phyloP scores from a whole-genome alignment of 768 basidiomycete species.

The Sutorius australiensis region DNA sequence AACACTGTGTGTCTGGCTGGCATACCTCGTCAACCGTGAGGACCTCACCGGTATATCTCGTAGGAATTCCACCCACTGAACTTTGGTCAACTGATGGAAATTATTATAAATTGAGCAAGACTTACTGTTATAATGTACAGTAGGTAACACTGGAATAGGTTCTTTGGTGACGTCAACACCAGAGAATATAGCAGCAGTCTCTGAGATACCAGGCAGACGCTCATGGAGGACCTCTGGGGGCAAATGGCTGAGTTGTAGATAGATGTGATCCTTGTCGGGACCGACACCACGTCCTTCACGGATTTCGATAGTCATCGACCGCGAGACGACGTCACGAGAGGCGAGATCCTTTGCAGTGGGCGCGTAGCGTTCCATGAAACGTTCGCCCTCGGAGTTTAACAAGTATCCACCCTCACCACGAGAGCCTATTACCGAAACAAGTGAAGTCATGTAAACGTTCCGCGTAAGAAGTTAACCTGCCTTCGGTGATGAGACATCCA shows the following conservation, averaged over 20 bases:
- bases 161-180: conserved; percentile 99
- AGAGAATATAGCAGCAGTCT: conserved; percentile 97
- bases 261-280: conserved; percentile 96
- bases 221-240: conserved; percentile 95
- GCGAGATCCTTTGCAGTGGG: conserved; percentile 99
- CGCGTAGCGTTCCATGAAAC: conserved; percentile 99
- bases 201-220: conserved; percentile 97
- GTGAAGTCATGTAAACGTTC: not conserved
- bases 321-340: conserved; percentile 98
- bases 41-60: conserved; percentile 96
- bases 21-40: conserved; percentile 71
- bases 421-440: conserved; percentile 56
- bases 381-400: conserved; percentile 96
- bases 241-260: conserved; percentile 94
- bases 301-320: conserved; percentile 98
- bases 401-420: conserved; percentile 99
- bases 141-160: conserved; percentile 97
- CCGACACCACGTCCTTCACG: conserved; percentile 99
- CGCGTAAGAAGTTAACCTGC: conserved; percentile 36
- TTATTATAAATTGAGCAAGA: conserved; percentile 5
- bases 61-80: conserved; percentile 98
- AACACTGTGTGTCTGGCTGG: not conserved
- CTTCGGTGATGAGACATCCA: conserved; percentile 98
- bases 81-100: conserved; percentile 13
- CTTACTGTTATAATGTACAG: conserved; percentile 98